These are phyloP conservation scores for Phalaenopsis hybrid DNA, from an alignment of 116 monocot genomes.

Conservation along the genomic window DNA sequence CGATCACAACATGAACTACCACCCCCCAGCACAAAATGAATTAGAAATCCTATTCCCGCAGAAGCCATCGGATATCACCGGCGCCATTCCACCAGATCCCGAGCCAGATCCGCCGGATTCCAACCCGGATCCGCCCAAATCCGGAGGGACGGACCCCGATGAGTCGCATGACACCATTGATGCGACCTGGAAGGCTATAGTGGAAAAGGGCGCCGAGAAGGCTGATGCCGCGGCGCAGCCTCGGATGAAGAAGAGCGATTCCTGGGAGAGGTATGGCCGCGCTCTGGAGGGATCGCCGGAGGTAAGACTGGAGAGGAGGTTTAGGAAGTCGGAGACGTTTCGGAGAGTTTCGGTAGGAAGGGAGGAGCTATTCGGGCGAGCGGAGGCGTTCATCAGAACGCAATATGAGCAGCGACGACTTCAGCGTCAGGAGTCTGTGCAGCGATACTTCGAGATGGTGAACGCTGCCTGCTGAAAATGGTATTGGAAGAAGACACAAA, in stretches of 20 bases:
- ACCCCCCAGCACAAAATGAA: not conserved
- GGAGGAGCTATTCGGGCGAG: constrained; percentile 24
- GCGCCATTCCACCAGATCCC: not conserved
- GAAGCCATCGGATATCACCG: not conserved
- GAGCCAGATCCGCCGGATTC: not conserved
- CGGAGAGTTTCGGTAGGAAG: constrained; percentile 9
- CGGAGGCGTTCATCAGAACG: constrained; percentile 40
- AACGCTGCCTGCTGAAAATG: constrained; percentile 10
- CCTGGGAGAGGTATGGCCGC: constrained; percentile 17
- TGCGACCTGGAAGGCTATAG: constrained; percentile 65
- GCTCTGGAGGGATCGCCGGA: constrained; percentile 1
- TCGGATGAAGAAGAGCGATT: constrained; percentile 19
- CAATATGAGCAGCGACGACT: constrained; percentile 21
- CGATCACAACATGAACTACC: constrained; percentile 8
- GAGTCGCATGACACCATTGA: constrained; percentile 31
- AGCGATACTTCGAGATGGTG: constrained; percentile 12
- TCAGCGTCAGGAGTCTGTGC: constrained; percentile 31
- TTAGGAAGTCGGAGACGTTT: constrained; percentile 32
- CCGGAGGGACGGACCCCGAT: constrained; percentile 6
- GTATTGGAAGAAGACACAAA: not conserved
- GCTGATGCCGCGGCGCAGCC: not conserved
- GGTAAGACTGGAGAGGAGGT: not conserved
- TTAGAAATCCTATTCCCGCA: not conserved
- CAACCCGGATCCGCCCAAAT: not conserved
- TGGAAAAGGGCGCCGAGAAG: constrained; percentile 3